Evolutionary conservation across 176 grass and related monocot genomes (phyloP), one percentile per base, ranked within the genome.

Genomic region (Typha latifolia): DNA sequence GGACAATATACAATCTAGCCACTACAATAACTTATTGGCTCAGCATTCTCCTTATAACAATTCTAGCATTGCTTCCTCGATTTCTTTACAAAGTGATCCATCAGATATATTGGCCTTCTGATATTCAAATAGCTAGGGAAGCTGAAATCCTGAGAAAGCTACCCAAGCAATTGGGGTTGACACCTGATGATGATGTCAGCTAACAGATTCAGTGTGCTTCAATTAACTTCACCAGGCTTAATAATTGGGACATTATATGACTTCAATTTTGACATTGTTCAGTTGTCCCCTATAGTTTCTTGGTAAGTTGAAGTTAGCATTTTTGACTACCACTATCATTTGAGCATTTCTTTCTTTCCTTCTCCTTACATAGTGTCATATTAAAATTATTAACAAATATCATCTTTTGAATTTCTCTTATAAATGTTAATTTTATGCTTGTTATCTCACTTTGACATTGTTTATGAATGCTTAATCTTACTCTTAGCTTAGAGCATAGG

Each of bases 71-170:
- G 77, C 83, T 99, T 77, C 94, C 94, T 67, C 89, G 94, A 73
- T 90, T 99, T 63, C 79, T 99, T 80, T 83, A 81, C 73, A 99
- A 93, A 87, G 81, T 93, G 37, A 81, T 99, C 71, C 84, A 93
- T 82, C 83, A 93, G 83, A 99, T 81, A 68, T 89, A 93, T 75
- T 99, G 94, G 94, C 86, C 94, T 84, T 90, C 94, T 77, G 94
- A 99, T 77, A 87, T 93, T 83, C 94, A 99, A 90, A 99, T 99
- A 83, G 89, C 86, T 13, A 86, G 94, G 77, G 94, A 99, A 90
- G 83, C 94, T 72, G 94, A 99, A 62, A 82, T 99, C 75, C 66
- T 93, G 29, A 99, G 85, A 74, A 99, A 84, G 65, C 47, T 87
- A 56, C 86, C 85, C 49, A 77, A 69, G 23, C 89, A 82, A 43